Evolutionary conservation across 768 basidiomycete genomes (phyloP).

Genomic region (Podaxis sp.): DNA sequence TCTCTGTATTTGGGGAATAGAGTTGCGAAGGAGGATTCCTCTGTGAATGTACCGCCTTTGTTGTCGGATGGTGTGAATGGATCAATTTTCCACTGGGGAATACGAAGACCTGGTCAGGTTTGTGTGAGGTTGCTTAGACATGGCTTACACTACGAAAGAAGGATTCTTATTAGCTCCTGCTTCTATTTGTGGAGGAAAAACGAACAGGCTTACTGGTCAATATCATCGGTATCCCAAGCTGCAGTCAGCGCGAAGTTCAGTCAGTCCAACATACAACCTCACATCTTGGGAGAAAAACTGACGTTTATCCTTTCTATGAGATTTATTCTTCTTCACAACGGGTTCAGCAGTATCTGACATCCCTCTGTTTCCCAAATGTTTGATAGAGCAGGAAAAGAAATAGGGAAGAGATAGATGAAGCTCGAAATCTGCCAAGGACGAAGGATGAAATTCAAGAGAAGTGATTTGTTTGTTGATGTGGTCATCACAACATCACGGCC

Average conservation of each 20-base stretch:
- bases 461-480: conserved; percentile 6
- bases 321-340: conserved; percentile 78
- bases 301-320: conserved; percentile 95
- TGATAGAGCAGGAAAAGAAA: background rate
- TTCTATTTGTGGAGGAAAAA: background rate
- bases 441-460: conserved; percentile 12
- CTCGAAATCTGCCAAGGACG: background rate
- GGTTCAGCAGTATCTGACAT: conserved; percentile 46
- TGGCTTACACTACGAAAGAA: conserved; percentile 40
- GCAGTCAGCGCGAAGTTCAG: conserved; percentile 13
- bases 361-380: conserved; percentile 1
- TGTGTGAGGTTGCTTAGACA: background rate
- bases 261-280: background rate
- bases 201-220: conserved; percentile 80
- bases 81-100: conserved; percentile 81
- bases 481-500: conserved; percentile 11
- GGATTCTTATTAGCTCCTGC: background rate
- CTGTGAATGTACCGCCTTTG: conserved; percentile 79
- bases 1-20: conserved; percentile 99
- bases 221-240: conserved; percentile 99
- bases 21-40: conserved; percentile 97
- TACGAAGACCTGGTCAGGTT: background rate
- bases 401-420: background rate
- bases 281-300: conserved; percentile 25
- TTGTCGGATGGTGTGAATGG: conserved; percentile 74